Evolutionary conservation across 2,329 filamentous ascomycete species (phyloP).

Genomic region (Pyrenophora seminiperda): DNA sequence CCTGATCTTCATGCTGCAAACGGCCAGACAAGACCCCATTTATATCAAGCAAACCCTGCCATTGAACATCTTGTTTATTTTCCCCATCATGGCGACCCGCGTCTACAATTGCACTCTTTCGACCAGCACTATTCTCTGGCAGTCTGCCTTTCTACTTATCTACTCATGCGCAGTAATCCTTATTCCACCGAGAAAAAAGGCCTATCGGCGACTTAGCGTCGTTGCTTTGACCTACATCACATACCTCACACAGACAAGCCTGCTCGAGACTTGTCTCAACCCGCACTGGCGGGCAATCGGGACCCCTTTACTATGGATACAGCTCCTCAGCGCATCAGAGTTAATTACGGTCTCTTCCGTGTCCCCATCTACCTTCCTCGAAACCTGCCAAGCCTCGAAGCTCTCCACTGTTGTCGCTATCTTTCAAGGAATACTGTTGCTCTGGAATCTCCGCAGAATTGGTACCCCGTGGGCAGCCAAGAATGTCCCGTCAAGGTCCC

Average conservation of each 20-base stretch:
- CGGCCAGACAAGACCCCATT: neutral
- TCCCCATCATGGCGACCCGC: neutral
- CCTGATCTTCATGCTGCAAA: neutral
- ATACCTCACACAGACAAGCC: neutral
- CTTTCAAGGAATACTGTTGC: neutral
- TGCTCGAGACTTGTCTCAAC: neutral
- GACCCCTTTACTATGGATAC: neutral
- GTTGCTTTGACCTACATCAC: neutral
- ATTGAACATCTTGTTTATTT: neutral
- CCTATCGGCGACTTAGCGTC: neutral
- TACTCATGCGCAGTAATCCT: neutral
- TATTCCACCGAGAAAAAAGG: neutral
- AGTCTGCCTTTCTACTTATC: neutral
- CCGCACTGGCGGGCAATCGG: neutral
- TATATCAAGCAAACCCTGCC: neutral
- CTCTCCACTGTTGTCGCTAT: neutral
- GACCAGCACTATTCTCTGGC: neutral
- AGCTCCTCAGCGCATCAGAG: neutral
- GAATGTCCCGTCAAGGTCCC: neutral
- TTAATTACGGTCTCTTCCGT: neutral
- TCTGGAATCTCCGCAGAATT: slow-evolving; percentile 1
- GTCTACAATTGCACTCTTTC: neutral
- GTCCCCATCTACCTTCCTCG: neutral
- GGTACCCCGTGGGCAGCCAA: neutral
- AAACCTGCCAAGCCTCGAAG: neutral